Evolutionary conservation across 2,329 filamentous ascomycete genomes (phyloP), one percentile per base, ranked within the genome.

Genomic region (Taxawa tesnikishii): DNA sequence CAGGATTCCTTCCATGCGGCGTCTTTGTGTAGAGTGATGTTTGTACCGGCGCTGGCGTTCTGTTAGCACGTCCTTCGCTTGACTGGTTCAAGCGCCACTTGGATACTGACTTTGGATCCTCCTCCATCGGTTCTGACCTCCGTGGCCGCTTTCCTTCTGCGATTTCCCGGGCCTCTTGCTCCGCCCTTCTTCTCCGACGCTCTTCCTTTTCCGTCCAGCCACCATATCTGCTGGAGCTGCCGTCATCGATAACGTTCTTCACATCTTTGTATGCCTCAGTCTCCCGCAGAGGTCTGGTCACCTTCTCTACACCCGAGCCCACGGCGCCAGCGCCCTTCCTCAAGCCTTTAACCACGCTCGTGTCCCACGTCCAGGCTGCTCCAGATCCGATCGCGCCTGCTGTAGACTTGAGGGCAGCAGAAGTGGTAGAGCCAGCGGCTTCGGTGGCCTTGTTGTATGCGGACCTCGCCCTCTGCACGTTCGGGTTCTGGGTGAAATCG

Each of bases 1-100:
- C 90, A 98, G n/a, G 85, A 84, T 57, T 96, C 88, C 62, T 94
- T 94, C 84, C 88, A 96, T 14, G 82, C 83, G 10, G 90, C 79
- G 47, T 98, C 90, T 61, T 98, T 98, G 68, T 98, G 90, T 1
- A 98, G 56, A 1, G 88, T 96, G 29, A 98, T 66, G 51, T 93
- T 92, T 36, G 87, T 94, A 38, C 90, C 90, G 37, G 90, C 90
- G 37, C 90, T 94, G 44, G 11, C 31, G 27, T 23, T 31, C 23
- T 31, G 43, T 63, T 52, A 60, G 55, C 48, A 36, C 9, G 9
- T 13, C 1, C 7, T n/a, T 9, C 3, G 15, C 11, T 7, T 4
- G n/a, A 13, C 2, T 6, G 5, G 13, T 11, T 13, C 19, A 7
- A 29, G 13, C 6, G 15, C n/a, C 14, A 28, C 12, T 26, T 27